Base-by-base conservation (phyloP, 2,329 filamentous ascomycete genomes). In the Magnaporthiopsis rhizophila region DNA sequence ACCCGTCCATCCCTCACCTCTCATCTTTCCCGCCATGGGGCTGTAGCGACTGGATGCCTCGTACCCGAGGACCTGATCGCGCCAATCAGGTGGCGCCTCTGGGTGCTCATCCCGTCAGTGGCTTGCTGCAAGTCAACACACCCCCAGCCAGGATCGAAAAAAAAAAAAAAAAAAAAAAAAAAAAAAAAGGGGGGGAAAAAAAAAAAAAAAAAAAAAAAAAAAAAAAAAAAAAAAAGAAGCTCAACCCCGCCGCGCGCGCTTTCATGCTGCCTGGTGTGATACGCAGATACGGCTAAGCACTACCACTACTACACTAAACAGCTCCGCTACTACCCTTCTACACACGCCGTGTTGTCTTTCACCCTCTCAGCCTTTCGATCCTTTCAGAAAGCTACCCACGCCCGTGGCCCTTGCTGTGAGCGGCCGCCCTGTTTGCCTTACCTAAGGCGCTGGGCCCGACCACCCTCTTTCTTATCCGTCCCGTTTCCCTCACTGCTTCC, bases 401-500 rank as follows among this genome's bases (percentile, higher is more conserved):
- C 18, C 21, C 45, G 7, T 6, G 21, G 45, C 36, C 36, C 36
- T 38, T 38, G 36, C 36, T 38, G 36, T 38, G 36, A 38, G 36
- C 36, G 36, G 36, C 11, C 36, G 18, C 45, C 21, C 21, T 53
- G 45, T n/a, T 53, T 53, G 45, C 45, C 45, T 53, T 53, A 53
- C 45, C 45, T 53, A 53, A 53, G 45, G 45, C 18, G 45, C 36
- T 62, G 45, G 24, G 24, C 50, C 57, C 61, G 62, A 65, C 61
- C 58, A 9, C 11, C 62, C 64, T 65, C 66, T 66, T 65, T 58
- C 24, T 63, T 65, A 28, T 57, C 58, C 58, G 36, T 2, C 50
- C 36, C 58, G 60, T 59, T 57, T 57, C 34, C 56, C 45, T 59
- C 58, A 53, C 24, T 21, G n/a, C 21, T 61, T 67, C 67, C 67